Evolutionary conservation across 1,284 basidiomycete genomes (phyloP), one percentile per base, ranked within the genome.

Genomic region (Pulchroboletus neoregius): DNA sequence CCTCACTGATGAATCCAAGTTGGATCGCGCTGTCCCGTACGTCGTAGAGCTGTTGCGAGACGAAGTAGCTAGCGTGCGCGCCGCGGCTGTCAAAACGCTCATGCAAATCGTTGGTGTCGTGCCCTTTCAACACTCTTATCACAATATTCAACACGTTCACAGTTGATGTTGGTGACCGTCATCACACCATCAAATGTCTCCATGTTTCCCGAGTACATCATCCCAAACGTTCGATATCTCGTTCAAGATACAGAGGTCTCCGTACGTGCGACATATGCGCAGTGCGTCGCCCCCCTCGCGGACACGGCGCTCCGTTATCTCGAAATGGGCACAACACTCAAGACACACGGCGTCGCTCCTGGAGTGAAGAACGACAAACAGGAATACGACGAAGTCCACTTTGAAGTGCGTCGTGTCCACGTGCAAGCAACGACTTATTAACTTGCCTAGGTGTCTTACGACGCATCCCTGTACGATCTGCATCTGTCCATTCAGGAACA

Each of bases 11-110:
- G 95, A 98, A 65, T 92, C 93, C 12, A 95, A 95, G 63, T 72
- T 99, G 38, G 96, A 99, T 64, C 83, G 94, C 4, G 83, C 98
- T 68, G 74, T 97, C 2, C 96, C 96, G 0, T 98, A 92, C 57
- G 79, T 96, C 22, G 84, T 97, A 5, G 89, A 94, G 35, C 73
- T 98, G 10, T 69, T 97, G 16, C 84, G 90, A 49, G 94, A 99
- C 57, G 90, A 93, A 15, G 79, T 81, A 1, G 80, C 91, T 0
- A 70, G 81, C 8, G 94, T 99, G 0, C 82, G 94, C 18, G 77
- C 82, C 1, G 83, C 85, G 2, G 87, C 91, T 0, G 66, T 96
- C 48, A 75, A 91, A 40, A 89, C 87, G 0, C 70, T 96, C 39
- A 82, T 94, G 54, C 89, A 94, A 70, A 79, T 91, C 31, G 91